Evolutionary conservation across 177 flowering plant genomes (phyloP).

Genomic region (Vitis hybrid): DNA sequence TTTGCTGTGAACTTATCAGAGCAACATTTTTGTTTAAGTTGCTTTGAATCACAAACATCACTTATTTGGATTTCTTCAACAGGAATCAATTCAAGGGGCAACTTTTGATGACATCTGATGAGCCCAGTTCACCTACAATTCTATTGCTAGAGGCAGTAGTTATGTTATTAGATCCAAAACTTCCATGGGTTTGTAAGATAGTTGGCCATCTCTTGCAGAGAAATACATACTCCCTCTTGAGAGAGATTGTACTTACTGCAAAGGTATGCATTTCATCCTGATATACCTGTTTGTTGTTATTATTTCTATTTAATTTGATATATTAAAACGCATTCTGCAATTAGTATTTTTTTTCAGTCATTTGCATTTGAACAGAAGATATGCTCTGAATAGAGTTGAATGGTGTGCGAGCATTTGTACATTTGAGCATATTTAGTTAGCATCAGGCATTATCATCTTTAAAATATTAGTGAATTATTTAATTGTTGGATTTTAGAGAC

Average conservation of each 20-base stretch:
- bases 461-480: neutral
- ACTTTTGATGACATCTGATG: constrained; percentile 42
- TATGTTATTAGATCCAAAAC: constrained; percentile 58
- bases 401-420: neutral
- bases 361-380: neutral
- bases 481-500: neutral
- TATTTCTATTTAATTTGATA: neutral
- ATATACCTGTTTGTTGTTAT: neutral
- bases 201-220: constrained; percentile 54
- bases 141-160: constrained; percentile 62
- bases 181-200: constrained; percentile 81
- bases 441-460: neutral
- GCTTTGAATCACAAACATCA: neutral
- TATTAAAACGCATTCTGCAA: neutral
- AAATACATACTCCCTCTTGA: constrained; percentile 48
- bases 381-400: neutral
- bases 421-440: neutral
- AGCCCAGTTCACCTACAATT: constrained; percentile 36
- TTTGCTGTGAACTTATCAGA: neutral
- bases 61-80: constrained; percentile 18
- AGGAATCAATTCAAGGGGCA: constrained; percentile 71
- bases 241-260: constrained; percentile 62
- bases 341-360: neutral
- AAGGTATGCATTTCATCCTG: constrained; percentile 43
- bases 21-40: neutral